A percentile compares a stretch with the other conserved stretches of the same genome.
Evolutionary conservation across 257 asterid genomes (phyloP).

Genomic region (Pogostemon cablin): DNA sequence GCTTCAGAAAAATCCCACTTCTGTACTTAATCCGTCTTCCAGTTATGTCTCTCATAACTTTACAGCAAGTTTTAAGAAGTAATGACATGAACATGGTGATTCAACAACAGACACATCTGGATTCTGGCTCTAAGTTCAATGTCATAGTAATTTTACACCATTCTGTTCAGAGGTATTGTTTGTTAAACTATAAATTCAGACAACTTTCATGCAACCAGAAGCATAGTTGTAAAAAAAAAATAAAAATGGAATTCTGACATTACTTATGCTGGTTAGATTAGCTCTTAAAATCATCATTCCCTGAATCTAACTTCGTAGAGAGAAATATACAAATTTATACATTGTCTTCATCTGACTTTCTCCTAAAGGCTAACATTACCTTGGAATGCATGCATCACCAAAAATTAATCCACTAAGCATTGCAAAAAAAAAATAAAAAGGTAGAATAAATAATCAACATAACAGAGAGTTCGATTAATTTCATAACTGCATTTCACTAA

Average conservation of each 20-base stretch:
- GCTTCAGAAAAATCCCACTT: neutral
- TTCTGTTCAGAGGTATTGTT: neutral
- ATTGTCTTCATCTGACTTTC: neutral
- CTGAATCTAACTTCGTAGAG: too few relatives aligned
- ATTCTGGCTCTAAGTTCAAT: slow-evolving; percentile 2
- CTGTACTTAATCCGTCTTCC: neutral
- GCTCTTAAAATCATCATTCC: neutral
- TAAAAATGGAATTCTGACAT: neutral
- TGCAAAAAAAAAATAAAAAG: too few relatives aligned
- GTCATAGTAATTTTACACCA: neutral
- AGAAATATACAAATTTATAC: too few relatives aligned
- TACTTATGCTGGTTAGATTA: neutral
- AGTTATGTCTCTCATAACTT: neutral
- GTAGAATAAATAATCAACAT: too few relatives aligned
- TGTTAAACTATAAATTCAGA: neutral
- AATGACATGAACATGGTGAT: neutral
- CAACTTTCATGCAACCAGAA: neutral
- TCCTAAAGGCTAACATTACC: neutral
- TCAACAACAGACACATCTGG: neutral
- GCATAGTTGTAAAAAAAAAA: neutral
- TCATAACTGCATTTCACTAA: too few relatives aligned
- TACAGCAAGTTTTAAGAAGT: neutral
- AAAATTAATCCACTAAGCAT: neutral
- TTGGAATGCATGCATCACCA: neutral
- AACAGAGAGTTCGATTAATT: too few relatives aligned